These are phyloP conservation scores for Coniochaeta hoffmannii DNA, from an alignment of 2,329 filamentous ascomycete species.

Conservation along the genomic window DNA sequence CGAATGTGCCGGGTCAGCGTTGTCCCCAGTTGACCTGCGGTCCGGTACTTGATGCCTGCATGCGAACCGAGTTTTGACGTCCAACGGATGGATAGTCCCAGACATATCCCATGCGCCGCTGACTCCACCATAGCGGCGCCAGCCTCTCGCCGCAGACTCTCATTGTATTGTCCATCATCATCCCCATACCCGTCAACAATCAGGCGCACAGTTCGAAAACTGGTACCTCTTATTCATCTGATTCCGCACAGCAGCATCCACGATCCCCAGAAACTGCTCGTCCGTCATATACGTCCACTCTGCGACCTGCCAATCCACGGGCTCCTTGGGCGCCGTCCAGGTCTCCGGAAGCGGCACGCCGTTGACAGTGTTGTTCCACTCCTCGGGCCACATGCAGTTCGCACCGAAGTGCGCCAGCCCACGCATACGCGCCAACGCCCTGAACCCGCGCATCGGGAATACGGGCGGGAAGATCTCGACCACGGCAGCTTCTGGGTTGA, in stretches of 20 bases:
- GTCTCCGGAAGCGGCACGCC: background rate
- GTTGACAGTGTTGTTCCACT: slow-evolving; percentile 1
- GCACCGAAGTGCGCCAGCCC: background rate
- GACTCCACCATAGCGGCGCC: too few relatives aligned
- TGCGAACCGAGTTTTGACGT: too few relatives aligned
- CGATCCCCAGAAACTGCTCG: slow-evolving; percentile 9
- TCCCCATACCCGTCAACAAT: slow-evolving; percentile 19
- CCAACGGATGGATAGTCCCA: too few relatives aligned
- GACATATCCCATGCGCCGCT: too few relatives aligned
- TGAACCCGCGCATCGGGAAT: background rate
- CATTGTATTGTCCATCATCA: slow-evolving; percentile 5
- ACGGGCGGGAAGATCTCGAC: slow-evolving; percentile 9
- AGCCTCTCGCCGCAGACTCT: too few relatives aligned
- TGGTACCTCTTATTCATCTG: background rate
- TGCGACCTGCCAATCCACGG: slow-evolving; percentile 9
- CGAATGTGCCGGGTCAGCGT: too few relatives aligned
- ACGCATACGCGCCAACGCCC: background rate
- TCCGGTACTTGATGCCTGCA: too few relatives aligned
- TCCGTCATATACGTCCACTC: slow-evolving; percentile 14
- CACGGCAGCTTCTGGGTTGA: slow-evolving; percentile 13
- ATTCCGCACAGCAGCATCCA: slow-evolving; percentile 1
- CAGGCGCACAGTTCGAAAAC: background rate
- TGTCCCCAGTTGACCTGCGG: too few relatives aligned
- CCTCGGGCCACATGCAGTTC: slow-evolving; percentile 3
- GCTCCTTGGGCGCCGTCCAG: background rate